Base-by-base conservation (phyloP, 768 basidiomycete species). In the Terana coerulea region DNA sequence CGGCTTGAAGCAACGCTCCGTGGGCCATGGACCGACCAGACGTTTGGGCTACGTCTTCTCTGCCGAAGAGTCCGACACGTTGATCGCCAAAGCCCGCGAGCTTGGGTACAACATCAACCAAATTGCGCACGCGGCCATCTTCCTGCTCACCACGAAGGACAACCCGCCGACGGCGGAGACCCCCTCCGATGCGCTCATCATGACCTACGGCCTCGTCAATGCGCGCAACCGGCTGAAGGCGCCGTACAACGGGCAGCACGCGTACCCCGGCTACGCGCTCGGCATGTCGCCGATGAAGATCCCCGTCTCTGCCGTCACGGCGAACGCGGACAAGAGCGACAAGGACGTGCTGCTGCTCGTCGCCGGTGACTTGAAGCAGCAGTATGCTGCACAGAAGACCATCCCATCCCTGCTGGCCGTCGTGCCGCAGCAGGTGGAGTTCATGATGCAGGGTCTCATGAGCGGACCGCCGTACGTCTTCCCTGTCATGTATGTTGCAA, bases 71-170 rank as follows among this genome's bases (percentile, higher is more conserved):
- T 42, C 56, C 19, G 26, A 53, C n/a, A 34, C 36, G 26, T 48
- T 63, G 12, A 34, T 51, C 6, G 43, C 48, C 15, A 40, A 41
- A 1, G 22, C 48, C 28, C 22, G 46, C 3, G 28, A 17, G 3
- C 30, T 5, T 17, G 8, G 7, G 6, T 15, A 12, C 28, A 53
- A 25, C 42, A n/a, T 10, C 4, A 21, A 8, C 8, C 36, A 25
- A 9, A 12, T 35, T 64, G 65, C 59, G 0, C 64, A 65, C 45
- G 64, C 60, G 3, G 61, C 65, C 10, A 25, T 61, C 2, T 49
- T 47, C 26, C 49, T 65, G 43, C 40, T 59, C 4, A 31, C 47
- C 11, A 46, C 59, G 8, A 28, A 52, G 15, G 56, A 61, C 50
- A 63, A 62, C 48, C 64, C 64, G 14, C 54, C 60, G 1, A 17